Conservation (phyloP, 768 basidiomycete genomes). For the Suillus spraguei region DNA sequence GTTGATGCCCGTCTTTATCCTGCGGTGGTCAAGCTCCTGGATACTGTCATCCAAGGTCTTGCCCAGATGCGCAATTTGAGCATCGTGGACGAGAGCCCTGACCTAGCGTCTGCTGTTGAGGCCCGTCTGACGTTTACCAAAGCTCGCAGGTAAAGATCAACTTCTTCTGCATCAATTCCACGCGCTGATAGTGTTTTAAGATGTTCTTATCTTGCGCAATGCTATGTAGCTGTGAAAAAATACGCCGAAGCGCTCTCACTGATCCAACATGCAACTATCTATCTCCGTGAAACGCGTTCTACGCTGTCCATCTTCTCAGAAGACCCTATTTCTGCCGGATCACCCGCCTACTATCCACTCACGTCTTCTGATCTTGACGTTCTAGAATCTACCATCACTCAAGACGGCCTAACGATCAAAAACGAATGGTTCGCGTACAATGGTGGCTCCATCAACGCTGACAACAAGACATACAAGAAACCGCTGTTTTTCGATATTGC, state of each 20-base stretch:
- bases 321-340: constrained; percentile 47
- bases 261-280: constrained; percentile 68
- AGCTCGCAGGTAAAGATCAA: constrained; percentile 60
- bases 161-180: neutral
- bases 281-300: constrained; percentile 72
- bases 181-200: constrained; percentile 36
- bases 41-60: constrained; percentile 83
- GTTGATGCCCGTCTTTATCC: constrained; percentile 78
- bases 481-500: constrained; percentile 94
- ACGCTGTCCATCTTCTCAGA: constrained; percentile 48
- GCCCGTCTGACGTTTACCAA: constrained; percentile 74
- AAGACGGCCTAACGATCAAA: constrained; percentile 56
- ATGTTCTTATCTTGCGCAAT: constrained; percentile 75
- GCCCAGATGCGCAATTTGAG: constrained; percentile 82
- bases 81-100: constrained; percentile 86
- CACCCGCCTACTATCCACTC: constrained; percentile 59
- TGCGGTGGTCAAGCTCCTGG: constrained; percentile 85
- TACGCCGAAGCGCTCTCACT: constrained; percentile 75
- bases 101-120: constrained; percentile 78
- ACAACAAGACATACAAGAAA: constrained; percentile 65
- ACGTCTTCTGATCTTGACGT: constrained; percentile 40
- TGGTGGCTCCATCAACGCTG: constrained; percentile 56
- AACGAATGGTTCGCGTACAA: constrained; percentile 80
- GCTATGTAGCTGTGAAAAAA: constrained; percentile 69
- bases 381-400: constrained; percentile 54